Conservation (phyloP, 495 filamentous ascomycete genomes). For the Neurospora terricola region DNA sequence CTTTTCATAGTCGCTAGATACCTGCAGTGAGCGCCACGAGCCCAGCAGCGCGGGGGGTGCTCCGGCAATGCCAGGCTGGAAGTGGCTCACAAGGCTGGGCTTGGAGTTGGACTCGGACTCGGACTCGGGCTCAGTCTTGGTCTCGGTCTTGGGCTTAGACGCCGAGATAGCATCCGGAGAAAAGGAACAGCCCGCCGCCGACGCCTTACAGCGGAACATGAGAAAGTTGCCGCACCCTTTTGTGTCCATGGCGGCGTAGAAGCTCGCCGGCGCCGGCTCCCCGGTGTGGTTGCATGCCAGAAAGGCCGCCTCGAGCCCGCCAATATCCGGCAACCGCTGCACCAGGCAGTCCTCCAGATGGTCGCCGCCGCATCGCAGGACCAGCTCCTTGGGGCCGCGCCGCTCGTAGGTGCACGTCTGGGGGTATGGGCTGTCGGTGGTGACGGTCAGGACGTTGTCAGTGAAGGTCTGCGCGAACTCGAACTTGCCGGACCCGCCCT, state of each 20-base stretch:
- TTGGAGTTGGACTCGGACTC: neutral
- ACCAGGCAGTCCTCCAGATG: conserved; percentile 1
- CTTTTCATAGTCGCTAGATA: neutral
- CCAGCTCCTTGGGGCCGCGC: neutral
- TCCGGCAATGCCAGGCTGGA: conserved; percentile 3
- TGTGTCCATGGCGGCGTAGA: conserved; percentile 2
- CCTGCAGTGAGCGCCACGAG: neutral
- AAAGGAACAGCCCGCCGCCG: neutral
- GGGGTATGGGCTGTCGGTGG: conserved; percentile 2
- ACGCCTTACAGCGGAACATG: conserved; percentile 1
- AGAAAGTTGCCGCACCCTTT: neutral
- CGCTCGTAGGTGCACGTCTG: neutral
- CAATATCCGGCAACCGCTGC: neutral
- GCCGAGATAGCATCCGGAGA: neutral
- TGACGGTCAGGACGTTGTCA: neutral
- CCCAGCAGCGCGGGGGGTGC: neutral
- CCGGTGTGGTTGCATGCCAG: conserved; percentile 2
- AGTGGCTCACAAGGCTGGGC: neutral
- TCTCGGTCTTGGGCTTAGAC: neutral
- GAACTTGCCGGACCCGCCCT: conserved; percentile 1
- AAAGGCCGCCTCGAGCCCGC: conserved; percentile 1
- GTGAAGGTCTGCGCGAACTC: conserved; percentile 3
- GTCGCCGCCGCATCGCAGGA: neutral
- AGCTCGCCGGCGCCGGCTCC: neutral
- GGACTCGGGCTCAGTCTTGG: neutral